phyloP scores from a whole-genome alignment of 768 basidiomycete genomes.

The Lactarius evosmus region DNA sequence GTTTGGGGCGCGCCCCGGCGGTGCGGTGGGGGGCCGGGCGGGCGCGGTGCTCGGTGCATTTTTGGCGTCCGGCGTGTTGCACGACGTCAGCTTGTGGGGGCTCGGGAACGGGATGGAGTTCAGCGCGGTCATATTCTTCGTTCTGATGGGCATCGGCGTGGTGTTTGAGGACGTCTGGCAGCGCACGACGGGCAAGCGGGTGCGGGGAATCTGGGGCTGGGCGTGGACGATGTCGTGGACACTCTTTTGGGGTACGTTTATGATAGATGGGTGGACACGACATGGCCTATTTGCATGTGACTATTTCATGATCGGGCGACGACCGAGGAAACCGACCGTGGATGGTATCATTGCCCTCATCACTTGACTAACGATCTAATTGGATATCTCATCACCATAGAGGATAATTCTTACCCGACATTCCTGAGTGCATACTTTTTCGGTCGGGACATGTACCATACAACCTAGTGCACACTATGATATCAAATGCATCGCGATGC shows the following conservation, averaged over 20 bases:
- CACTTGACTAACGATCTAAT: neutral
- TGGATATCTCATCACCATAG: no score
- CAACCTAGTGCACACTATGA: no score
- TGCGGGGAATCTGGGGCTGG: conserved; percentile 49
- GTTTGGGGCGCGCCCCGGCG: conserved; percentile 37
- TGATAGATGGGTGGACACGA: conserved; percentile 24
- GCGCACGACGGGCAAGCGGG: conserved; percentile 41
- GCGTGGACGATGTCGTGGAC: conserved; percentile 54
- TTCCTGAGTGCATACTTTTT: no score
- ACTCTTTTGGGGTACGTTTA: conserved; percentile 39
- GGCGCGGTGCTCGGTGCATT: conserved; percentile 59
- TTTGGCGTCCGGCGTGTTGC: conserved; percentile 53
- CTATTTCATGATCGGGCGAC: neutral
- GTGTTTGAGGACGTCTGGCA: conserved; percentile 49
- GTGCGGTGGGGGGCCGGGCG: conserved; percentile 44
- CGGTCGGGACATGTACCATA: no score
- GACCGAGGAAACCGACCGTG: conserved; percentile 15
- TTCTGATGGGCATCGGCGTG: conserved; percentile 55
- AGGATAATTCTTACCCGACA: no score
- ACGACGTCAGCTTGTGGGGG: conserved; percentile 58
- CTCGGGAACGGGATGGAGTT: conserved; percentile 56
- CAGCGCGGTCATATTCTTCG: conserved; percentile 49
- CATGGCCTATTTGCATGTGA: conserved; percentile 18
- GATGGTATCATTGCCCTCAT: neutral
- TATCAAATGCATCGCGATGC: no score